These are phyloP conservation scores for Mrakia blollopis DNA, from an alignment of 768 basidiomycete species.

Conservation along the genomic window DNA sequence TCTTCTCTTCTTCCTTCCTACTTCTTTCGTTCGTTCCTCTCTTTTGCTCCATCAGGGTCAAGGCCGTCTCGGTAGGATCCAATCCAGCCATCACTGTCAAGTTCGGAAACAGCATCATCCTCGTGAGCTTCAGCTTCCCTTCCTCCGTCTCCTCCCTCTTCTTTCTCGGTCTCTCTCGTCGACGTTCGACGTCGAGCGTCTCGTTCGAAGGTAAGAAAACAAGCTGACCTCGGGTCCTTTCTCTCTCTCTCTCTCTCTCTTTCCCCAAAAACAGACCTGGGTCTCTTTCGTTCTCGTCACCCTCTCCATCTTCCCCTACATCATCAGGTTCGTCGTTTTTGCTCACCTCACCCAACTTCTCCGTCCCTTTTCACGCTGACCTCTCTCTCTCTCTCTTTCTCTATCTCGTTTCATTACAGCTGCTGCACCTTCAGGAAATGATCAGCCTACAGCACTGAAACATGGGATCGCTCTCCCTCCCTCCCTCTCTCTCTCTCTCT, in stretches of 20 bases:
- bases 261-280: conserved; percentile 22
- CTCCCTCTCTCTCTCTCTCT: background rate
- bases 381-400: background rate
- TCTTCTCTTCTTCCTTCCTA: background rate
- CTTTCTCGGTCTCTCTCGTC: background rate
- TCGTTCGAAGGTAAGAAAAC: no score
- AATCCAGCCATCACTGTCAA: conserved; percentile 6
- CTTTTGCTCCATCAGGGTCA: background rate
- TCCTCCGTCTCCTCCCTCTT: background rate
- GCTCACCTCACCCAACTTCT: background rate
- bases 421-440: conserved; percentile 11
- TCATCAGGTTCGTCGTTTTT: conserved; percentile 6
- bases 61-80: background rate
- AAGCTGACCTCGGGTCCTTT: no score
- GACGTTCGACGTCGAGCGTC: no score
- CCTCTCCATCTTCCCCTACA: conserved; percentile 28
- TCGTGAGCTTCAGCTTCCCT: background rate
- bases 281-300: conserved; percentile 22
- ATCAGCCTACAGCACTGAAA: no score
- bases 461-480: no score
- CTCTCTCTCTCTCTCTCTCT: background rate
- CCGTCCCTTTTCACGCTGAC: background rate
- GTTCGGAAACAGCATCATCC: conserved; percentile 28
- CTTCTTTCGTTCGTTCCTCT: no score
- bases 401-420: no score